Percentiles rank a stretch among this genome's conserved stretches.
Evolutionary conservation across 208 protist genomes (phyloP).

Genomic region (Sergeia podlipaevii): DNA sequence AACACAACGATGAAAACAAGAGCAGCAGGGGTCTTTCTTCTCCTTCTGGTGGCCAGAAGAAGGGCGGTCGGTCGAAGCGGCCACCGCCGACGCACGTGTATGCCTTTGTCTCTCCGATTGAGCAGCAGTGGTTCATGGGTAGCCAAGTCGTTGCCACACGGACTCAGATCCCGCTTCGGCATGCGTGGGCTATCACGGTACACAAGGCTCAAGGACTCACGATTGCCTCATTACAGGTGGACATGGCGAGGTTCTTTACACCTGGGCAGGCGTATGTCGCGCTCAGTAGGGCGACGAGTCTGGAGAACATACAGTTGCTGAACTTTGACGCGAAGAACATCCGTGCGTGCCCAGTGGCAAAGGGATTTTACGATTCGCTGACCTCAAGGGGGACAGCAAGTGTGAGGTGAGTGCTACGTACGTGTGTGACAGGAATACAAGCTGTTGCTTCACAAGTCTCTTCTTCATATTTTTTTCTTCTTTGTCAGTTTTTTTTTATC

Average conservation of each 20-base stretch:
- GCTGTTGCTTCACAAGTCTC: no score
- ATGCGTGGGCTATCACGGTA: conserved; percentile 94
- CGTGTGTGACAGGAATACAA: no score
- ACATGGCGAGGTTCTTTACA: conserved; percentile 48
- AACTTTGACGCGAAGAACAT: conserved; percentile 35
- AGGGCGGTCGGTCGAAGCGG: background rate
- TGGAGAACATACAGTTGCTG: conserved; percentile 39
- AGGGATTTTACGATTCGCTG: conserved; percentile 37
- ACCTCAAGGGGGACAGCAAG: conserved; percentile 21
- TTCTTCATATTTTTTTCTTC: no score
- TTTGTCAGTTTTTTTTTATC: no score
- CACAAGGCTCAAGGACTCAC: conserved; percentile 95
- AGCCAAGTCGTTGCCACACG: conserved; percentile 25
- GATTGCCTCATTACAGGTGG: conserved; percentile 47
- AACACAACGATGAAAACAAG: background rate
- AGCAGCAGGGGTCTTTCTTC: background rate
- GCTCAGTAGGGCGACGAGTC: conserved; percentile 47
- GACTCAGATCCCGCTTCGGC: conserved; percentile 83
- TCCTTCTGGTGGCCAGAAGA: background rate
- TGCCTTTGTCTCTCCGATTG: conserved; percentile 34
- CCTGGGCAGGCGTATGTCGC: conserved; percentile 81
- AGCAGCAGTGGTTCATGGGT: conserved; percentile 39
- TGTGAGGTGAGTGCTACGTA: conserved; percentile 15
- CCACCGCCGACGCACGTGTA: conserved; percentile 25
- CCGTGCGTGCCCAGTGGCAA: conserved; percentile 40